phyloP scores from a whole-genome alignment of 352 stramenopile species.

The Globisporangium cylindrosporum region DNA sequence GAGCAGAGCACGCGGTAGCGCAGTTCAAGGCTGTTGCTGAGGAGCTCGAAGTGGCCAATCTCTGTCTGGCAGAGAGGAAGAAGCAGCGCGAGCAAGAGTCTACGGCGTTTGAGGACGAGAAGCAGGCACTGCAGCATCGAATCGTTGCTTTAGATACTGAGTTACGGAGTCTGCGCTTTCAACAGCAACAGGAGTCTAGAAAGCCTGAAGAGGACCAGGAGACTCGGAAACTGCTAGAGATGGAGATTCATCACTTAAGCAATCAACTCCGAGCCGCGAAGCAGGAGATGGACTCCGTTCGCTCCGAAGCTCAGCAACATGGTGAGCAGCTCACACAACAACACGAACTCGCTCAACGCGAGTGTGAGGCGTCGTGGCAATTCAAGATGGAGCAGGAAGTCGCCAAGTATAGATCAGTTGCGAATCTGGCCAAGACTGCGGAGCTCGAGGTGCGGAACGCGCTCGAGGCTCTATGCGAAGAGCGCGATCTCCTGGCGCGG shows the following conservation, averaged over 20 bases:
- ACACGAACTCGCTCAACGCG: background rate
- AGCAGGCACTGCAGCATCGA: constrained; percentile 22
- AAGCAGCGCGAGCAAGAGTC: constrained; percentile 48
- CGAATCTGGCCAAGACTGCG: constrained; percentile 13
- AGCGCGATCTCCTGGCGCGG: constrained; percentile 24
- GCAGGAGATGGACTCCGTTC: background rate
- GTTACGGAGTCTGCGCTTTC: background rate
- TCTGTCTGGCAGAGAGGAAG: constrained; percentile 71
- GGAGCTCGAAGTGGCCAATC: constrained; percentile 67
- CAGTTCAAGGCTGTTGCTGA: constrained; percentile 37
- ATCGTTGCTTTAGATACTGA: constrained; percentile 20
- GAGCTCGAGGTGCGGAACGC: constrained; percentile 13
- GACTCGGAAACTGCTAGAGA: background rate
- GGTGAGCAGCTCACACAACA: background rate
- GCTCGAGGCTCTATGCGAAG: constrained; percentile 19
- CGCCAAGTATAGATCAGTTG: constrained; percentile 9
- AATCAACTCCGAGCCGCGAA: constrained; percentile 9
- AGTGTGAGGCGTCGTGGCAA: constrained; percentile 1
- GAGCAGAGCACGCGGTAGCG: constrained; percentile 33
- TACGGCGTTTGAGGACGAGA: constrained; percentile 22
- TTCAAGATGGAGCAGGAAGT: constrained; percentile 5
- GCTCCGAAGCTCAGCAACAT: background rate
- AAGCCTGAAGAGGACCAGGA: background rate
- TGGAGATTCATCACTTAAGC: background rate
- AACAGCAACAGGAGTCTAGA: constrained; percentile 1